Evolutionary conservation across 495 filamentous ascomycete genomes (phyloP).

Genomic region (Penicillium macrosclerotiorum): DNA sequence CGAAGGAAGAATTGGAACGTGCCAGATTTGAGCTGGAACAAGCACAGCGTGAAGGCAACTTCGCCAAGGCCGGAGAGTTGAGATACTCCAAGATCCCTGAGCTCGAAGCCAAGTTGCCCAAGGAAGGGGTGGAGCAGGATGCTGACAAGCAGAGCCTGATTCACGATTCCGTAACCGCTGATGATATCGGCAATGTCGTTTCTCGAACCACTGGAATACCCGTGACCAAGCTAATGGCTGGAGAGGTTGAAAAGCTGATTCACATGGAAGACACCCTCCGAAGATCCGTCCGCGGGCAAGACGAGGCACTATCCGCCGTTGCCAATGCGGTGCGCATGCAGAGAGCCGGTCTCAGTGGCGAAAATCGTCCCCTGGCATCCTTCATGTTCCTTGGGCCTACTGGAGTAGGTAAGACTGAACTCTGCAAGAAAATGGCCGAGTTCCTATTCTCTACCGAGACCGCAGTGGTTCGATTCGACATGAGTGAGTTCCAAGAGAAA

Average conservation of each 20-base stretch:
- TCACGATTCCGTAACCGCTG: conserved; percentile 88
- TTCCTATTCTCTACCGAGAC: conserved; percentile 91
- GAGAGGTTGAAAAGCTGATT: conserved; percentile 87
- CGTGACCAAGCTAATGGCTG: conserved; percentile 82
- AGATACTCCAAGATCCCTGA: conserved; percentile 81
- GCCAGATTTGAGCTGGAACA: conserved; percentile 81
- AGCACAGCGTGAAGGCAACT: conserved; percentile 88
- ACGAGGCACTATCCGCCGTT: conserved; percentile 87
- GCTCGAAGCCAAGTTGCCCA: conserved; percentile 74
- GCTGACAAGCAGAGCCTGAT: conserved; percentile 58
- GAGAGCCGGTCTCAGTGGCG: conserved; percentile 83
- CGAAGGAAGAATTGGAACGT: conserved; percentile 79
- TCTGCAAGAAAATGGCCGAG: conserved; percentile 91
- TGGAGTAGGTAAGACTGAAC: conserved; percentile 94
- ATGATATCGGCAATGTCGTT: conserved; percentile 92
- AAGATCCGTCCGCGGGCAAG: conserved; percentile 84
- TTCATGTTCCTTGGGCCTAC: conserved; percentile 99
- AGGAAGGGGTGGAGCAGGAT: conserved; percentile 58
- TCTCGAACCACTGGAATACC: conserved; percentile 91
- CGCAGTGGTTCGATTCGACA: conserved; percentile 92
- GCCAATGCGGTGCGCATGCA: conserved; percentile 94
- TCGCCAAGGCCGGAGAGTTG: conserved; percentile 81
- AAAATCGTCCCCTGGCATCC: conserved; percentile 85
- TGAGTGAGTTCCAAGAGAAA: conserved; percentile 97
- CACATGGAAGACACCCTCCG: conserved; percentile 92